These are phyloP conservation scores for Eucalyptus sideroxylon DNA, from an alignment of 345 rosid species.

Conservation along the genomic window DNA sequence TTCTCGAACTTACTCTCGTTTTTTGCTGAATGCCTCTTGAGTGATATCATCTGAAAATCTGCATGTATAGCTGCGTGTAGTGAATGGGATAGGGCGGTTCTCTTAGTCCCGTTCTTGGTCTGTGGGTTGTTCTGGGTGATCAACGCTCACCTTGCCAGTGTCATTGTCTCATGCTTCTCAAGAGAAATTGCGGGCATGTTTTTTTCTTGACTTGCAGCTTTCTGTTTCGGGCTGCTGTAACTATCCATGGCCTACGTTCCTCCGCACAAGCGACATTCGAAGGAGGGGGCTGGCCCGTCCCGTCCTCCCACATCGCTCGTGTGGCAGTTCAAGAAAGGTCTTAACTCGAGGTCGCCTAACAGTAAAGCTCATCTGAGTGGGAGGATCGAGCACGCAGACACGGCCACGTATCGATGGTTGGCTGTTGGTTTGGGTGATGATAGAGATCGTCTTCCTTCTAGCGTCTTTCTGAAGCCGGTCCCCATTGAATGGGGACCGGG, in stretches of 20 bases:
- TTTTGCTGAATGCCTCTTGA: background rate
- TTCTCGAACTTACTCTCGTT: background rate
- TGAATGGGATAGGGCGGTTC: background rate
- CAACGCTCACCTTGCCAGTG: background rate
- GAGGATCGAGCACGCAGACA: slow-evolving; percentile 15
- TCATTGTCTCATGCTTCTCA: background rate
- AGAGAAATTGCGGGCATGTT: background rate
- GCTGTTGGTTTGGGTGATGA: slow-evolving; percentile 26
- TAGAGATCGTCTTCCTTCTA: slow-evolving; percentile 5
- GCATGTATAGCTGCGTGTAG: background rate
- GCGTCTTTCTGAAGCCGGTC: slow-evolving; percentile 15
- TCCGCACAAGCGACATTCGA: slow-evolving; percentile 44
- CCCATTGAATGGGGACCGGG: slow-evolving; percentile 11
- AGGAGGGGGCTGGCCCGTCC: slow-evolving; percentile 5
- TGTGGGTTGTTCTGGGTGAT: background rate
- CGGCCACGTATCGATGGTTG: slow-evolving; percentile 29
- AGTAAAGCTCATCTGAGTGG: background rate
- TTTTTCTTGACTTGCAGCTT: background rate
- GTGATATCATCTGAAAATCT: background rate
- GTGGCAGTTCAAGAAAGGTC: slow-evolving; percentile 13
- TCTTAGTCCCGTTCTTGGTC: background rate
- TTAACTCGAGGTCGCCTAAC: background rate
- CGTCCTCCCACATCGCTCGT: slow-evolving; percentile 14
- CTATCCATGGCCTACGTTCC: slow-evolving; percentile 45
- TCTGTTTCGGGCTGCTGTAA: background rate